A percentile compares a stretch with the other conserved stretches of the same genome.
Evolutionary conservation across 208 protist genomes (phyloP).

Genomic region (Leishmania amazonensis): DNA sequence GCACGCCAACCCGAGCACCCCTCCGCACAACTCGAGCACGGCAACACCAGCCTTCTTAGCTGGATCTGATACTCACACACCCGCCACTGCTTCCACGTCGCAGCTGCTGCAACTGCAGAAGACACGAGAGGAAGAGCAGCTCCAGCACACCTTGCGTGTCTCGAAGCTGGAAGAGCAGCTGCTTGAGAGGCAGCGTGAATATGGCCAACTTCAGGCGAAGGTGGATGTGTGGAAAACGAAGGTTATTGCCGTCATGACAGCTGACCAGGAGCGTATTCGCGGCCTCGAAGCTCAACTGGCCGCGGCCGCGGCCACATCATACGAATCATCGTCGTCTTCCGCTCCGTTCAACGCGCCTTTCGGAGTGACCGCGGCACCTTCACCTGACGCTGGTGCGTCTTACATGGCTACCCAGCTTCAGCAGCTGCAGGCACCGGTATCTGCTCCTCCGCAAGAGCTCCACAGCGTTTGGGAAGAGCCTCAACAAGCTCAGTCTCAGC

Average conservation of each 20-base stretch:
- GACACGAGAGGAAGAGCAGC: slow-evolving; percentile 38
- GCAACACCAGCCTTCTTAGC: background rate
- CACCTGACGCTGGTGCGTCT: background rate
- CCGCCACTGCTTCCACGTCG: background rate
- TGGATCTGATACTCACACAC: background rate
- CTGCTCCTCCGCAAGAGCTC: slow-evolving; percentile 5
- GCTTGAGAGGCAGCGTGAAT: slow-evolving; percentile 24
- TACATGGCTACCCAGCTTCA: background rate
- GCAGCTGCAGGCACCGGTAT: background rate
- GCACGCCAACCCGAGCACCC: background rate
- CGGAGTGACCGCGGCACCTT: background rate
- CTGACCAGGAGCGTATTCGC: slow-evolving; percentile 36
- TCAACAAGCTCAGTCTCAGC: slow-evolving; percentile 1
- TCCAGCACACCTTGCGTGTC: slow-evolving; percentile 31
- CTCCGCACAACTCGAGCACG: background rate
- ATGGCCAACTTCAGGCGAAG: slow-evolving; percentile 34
- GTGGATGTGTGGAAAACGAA: slow-evolving; percentile 44
- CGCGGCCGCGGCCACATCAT: background rate
- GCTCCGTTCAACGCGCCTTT: background rate
- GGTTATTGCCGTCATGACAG: slow-evolving; percentile 33
- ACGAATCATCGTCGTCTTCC: background rate
- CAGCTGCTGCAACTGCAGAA: slow-evolving; percentile 28
- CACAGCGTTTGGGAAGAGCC: background rate
- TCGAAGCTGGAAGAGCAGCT: slow-evolving; percentile 42
- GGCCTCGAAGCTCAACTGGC: slow-evolving; percentile 21